Conservation (phyloP, 495 filamentous ascomycete species). For the Penicillium cinerascens region DNA sequence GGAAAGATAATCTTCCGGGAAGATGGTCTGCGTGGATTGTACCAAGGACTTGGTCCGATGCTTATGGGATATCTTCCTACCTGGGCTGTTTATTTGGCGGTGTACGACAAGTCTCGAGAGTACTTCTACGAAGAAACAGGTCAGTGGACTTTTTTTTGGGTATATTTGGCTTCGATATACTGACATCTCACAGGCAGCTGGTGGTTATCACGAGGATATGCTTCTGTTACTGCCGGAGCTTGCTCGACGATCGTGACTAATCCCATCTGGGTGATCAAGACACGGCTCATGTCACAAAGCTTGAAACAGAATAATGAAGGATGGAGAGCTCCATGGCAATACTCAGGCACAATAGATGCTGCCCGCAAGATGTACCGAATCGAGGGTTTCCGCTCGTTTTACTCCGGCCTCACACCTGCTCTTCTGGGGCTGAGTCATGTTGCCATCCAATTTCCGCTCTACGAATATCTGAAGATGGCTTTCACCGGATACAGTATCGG, state of each 20-base stretch:
- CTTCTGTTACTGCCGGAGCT: slow-evolving; percentile 84
- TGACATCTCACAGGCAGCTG: slow-evolving; percentile 45
- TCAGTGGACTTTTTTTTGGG: slow-evolving; percentile 34
- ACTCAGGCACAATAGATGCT: slow-evolving; percentile 80
- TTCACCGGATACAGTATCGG: slow-evolving; percentile 89
- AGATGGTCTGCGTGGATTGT: slow-evolving; percentile 88
- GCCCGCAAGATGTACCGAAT: slow-evolving; percentile 89
- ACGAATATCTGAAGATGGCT: slow-evolving; percentile 86
- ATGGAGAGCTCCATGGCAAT: slow-evolving; percentile 78
- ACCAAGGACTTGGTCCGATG: slow-evolving; percentile 90
- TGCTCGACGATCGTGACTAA: slow-evolving; percentile 96
- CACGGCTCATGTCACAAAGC: slow-evolving; percentile 89
- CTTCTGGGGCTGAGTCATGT: slow-evolving; percentile 92
- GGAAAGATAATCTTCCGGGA: slow-evolving; percentile 78
- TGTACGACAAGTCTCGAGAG: slow-evolving; percentile 84
- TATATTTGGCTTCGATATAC: not conserved
- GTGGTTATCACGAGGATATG: slow-evolving; percentile 62
- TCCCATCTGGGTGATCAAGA: slow-evolving; percentile 99
- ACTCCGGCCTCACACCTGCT: slow-evolving; percentile 90
- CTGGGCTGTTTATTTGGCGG: slow-evolving; percentile 95
- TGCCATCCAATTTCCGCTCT: slow-evolving; percentile 94
- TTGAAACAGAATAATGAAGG: slow-evolving; percentile 48
- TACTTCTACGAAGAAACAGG: slow-evolving; percentile 64
- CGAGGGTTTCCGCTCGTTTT: slow-evolving; percentile 88
- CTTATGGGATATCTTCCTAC: slow-evolving; percentile 93